Evolutionary conservation across 176 grass and related monocot species (phyloP), one percentile per base, ranked within the genome.

Genomic region (Miscanthus lutarioriparius): DNA sequence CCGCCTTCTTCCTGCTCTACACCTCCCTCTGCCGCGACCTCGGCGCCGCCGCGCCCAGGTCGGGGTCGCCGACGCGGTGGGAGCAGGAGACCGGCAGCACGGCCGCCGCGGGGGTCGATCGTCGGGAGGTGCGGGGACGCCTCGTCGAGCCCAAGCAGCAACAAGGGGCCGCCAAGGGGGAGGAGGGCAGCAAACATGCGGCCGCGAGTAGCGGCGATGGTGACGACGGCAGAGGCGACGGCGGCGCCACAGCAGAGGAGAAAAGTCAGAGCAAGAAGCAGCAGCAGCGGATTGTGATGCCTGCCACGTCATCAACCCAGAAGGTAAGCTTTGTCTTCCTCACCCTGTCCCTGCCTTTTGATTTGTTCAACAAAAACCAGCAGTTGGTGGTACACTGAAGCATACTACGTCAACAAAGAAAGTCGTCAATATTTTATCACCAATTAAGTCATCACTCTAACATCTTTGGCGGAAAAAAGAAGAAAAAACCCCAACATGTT

Each of bases 1-100:
- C 90, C 4, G 90, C 41, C 36, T 88, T 85, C 82, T 85, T 91
- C 82, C 72, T 91, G 0, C 86, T 91, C 73, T 91, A 86, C 90
- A 79, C 88, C 45, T 86, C 73, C 61, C 58, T 91, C 58, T 51
- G 71, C 64, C 53, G 53, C 20, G 86, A 91, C 66, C 20, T 88
- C 16, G 43, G 22, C 41, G 47, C 25, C 33, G 35, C 13, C 7
- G 70, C 19, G 20, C 4, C 9, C 35, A 7, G 48, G 41, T 7
- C 54, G 33, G 33, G 0, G 33, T 8, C 6, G 69, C 17, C 26
- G 54, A 39, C 49, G 64, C 70, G 27, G 54, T 72, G 32, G 85
- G 7, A 49, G 67, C 74, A 6, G 32, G 10, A 43, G 10, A 17
- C 48, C 15, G n/a, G 22, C 1, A 30, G 22, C 1, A 6, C 6